These are phyloP conservation scores for Casuarina glauca DNA, from an alignment of 306 rosid genomes.

Conservation along the genomic window DNA sequence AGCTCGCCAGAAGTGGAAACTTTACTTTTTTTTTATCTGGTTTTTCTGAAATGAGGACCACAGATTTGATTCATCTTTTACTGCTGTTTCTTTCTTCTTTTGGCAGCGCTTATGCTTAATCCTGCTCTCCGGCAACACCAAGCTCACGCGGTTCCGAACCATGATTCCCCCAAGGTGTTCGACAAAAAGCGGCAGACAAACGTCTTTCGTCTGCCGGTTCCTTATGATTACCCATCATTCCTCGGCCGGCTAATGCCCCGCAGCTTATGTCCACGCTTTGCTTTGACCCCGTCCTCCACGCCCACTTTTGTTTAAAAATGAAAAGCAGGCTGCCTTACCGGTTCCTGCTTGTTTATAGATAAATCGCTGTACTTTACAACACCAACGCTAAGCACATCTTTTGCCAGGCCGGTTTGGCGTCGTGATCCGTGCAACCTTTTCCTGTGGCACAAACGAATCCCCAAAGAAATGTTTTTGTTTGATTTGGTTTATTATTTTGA, in stretches of 20 bases:
- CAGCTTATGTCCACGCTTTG: constrained; percentile 2
- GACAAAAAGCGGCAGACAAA: constrained; percentile 43
- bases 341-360: neutral
- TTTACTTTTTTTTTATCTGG: too few species aligned
- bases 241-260: constrained; percentile 40
- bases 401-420: constrained; percentile 39
- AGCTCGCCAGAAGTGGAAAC: too few species aligned
- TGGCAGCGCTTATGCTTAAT: too few species aligned
- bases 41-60: too few species aligned
- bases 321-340: neutral
- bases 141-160: constrained; percentile 27
- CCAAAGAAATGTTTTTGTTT: constrained; percentile 10
- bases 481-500: constrained; percentile 19
- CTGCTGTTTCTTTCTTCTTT: too few species aligned
- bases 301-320: neutral
- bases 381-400: constrained; percentile 6
- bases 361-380: neutral
- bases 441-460: constrained; percentile 18
- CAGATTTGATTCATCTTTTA: too few species aligned
- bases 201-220: constrained; percentile 29
- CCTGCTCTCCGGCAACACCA: constrained; percentile 2
- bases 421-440: constrained; percentile 50
- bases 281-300: neutral
- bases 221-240: constrained; percentile 39
- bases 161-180: constrained; percentile 38